These are phyloP conservation scores for Plasmodiophora brassicae DNA, from an alignment of 208 protist species.

Conservation along the genomic window DNA sequence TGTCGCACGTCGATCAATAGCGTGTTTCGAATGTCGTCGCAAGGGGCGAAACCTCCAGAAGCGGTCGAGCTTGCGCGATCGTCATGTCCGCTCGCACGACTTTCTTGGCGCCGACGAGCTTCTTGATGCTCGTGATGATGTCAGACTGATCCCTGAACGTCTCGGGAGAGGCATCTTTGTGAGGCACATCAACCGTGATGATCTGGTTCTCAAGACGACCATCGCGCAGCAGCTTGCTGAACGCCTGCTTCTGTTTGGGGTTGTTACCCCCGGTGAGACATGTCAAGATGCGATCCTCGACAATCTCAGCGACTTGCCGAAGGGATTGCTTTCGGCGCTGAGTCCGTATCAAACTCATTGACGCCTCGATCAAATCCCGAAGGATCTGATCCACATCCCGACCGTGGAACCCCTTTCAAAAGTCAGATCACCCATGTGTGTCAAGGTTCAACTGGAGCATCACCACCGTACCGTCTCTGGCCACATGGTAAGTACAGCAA, in stretches of 20 bases:
- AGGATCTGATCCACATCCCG: conserved; percentile 93
- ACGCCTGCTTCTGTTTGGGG: conserved; percentile 1
- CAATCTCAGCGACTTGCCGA: conserved; percentile 1
- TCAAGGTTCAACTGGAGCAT: background rate
- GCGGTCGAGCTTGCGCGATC: conserved; percentile 32
- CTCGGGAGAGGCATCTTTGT: background rate
- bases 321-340: background rate
- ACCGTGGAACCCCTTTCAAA: conserved; percentile 78
- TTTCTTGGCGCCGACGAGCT: conserved; percentile 34
- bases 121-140: conserved; percentile 44
- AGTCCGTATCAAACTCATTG: conserved; percentile 29
- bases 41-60: background rate
- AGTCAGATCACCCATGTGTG: background rate
- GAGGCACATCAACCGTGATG: conserved; percentile 72
- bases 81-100: conserved; percentile 34
- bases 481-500: background rate
- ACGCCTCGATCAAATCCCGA: conserved; percentile 52
- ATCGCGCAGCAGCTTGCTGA: conserved; percentile 55
- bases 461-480: background rate
- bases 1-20: background rate
- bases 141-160: conserved; percentile 25
- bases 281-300: conserved; percentile 31
- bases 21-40: background rate
- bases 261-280: background rate
- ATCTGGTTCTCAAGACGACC: conserved; percentile 80